Percentiles rank a stretch among this genome's conserved stretches.
phyloP scores from a whole-genome alignment of 1,284 basidiomycete genomes.

The Omphalotus olearius region DNA sequence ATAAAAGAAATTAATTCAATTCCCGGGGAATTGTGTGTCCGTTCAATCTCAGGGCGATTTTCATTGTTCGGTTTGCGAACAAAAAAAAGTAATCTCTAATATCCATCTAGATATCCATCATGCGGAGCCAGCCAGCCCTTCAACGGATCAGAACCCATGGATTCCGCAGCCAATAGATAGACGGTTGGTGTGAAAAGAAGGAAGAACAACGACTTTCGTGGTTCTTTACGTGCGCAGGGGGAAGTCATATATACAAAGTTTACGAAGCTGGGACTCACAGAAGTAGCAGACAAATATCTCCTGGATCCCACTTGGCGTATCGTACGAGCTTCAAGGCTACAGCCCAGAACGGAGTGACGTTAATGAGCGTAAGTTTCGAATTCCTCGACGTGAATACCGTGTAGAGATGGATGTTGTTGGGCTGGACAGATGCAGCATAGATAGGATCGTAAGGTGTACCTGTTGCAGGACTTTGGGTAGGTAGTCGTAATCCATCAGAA shows the following conservation, averaged over 20 bases:
- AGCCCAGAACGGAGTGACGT: constrained; percentile 63
- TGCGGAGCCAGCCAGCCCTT: too few species aligned
- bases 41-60: too few species aligned
- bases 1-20: constrained; percentile 26
- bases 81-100: too few species aligned
- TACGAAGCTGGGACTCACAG: constrained; percentile 25
- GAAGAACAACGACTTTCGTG: too few species aligned
- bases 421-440: constrained; percentile 43
- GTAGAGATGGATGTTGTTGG: constrained; percentile 46
- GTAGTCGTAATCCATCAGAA: background rate
- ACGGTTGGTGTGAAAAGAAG: too few species aligned
- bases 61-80: too few species aligned
- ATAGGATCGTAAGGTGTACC: constrained; percentile 54
- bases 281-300: constrained; percentile 47
- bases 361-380: constrained; percentile 43
- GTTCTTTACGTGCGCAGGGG: too few species aligned
- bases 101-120: too few species aligned
- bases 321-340: constrained; percentile 68
- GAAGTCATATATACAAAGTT: too few species aligned
- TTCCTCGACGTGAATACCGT: constrained; percentile 54
- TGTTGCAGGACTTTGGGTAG: constrained; percentile 22
- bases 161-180: too few species aligned
- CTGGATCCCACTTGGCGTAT: constrained; percentile 51
- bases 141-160: too few species aligned
- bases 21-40: too few species aligned